Evolutionary conservation across 176 grass and related monocot species (phyloP).

Genomic region (Alopecurus myosuroides): DNA sequence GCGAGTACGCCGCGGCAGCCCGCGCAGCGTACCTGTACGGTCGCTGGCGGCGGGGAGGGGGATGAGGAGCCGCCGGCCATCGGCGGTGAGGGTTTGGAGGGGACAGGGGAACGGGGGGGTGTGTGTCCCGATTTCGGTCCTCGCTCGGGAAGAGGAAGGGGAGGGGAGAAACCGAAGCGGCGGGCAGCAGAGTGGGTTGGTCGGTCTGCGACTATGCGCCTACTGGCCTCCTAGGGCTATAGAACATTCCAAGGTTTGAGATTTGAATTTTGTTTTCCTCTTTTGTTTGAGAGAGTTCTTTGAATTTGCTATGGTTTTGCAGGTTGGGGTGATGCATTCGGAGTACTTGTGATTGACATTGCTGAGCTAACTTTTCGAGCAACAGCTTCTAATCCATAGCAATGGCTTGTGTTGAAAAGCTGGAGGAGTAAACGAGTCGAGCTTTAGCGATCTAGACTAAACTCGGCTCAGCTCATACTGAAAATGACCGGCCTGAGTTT

Average conservation of each 20-base stretch:
- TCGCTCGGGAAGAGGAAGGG: constrained; percentile 15
- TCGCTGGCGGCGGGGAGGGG: constrained; percentile 28
- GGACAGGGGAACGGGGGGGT: neutral
- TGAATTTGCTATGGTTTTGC: neutral
- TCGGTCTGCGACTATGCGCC: constrained; percentile 5
- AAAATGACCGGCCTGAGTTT: too few species aligned
- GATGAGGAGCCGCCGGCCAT: constrained; percentile 26
- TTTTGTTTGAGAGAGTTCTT: neutral
- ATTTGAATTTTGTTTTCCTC: neutral
- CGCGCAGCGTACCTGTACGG: constrained; percentile 60
- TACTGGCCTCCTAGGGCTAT: neutral
- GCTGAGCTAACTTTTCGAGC: neutral
- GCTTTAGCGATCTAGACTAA: too few species aligned
- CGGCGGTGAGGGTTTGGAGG: constrained; percentile 12
- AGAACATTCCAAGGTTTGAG: neutral
- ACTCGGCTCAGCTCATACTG: too few species aligned
- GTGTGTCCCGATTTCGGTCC: neutral
- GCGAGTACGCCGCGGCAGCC: constrained; percentile 55
- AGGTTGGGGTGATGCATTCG: neutral
- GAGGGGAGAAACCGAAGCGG: constrained; percentile 13
- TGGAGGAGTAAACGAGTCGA: too few species aligned
- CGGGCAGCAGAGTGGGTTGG: neutral
- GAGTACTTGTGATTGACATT: neutral
- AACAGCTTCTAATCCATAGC: neutral
- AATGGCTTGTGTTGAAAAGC: too few species aligned